Base-by-base conservation (phyloP, 352 stramenopile species). In the Phytophthora idaei region DNA sequence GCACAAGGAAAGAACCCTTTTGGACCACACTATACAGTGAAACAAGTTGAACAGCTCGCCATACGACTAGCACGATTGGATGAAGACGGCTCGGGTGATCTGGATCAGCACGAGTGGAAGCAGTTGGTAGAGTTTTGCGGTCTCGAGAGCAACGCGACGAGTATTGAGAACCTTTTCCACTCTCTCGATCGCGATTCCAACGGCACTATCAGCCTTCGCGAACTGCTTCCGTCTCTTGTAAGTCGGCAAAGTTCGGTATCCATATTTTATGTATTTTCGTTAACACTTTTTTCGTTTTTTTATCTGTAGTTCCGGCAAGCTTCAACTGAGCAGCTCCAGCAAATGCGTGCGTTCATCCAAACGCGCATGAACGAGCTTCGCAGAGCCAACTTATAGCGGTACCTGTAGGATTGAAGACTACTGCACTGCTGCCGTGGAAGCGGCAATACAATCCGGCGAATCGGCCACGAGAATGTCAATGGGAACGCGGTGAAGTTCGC, bases 21-120 rank as follows among this genome's bases (percentile, higher is more conserved):
- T 21, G 79, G 79, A n/a, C 81, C 81, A 28, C 64, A 80, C 42
- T 90, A 90, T 61, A 81, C 76, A 1, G 47, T 77, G 25, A 87
- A 85, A 28, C 77, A 90, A 21, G 77, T 90, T 25, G 69, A 89
- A 32, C 76, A 89, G 17, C 83, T 89, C 53, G 80, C 75, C 1
- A 62, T 69, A n/a, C 63, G 74, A 17, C 57, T 90, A 31, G 71
- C 76, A 50, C 73, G 71, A 27, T 80, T 87, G 31, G 81, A 90
- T 58, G 72, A 83, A 21, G 81, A 90, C 53, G 78, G 77, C 14
- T 85, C 74, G 0, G 79, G 81, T 1, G 81, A 89, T 52, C 73
- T 90, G 37, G 69, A 89, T 54, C 72, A 80, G 41, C 60, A 76
- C 0, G 81, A 90, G 42, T 90, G 79, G 81, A 74, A 76, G 36